phyloP scores from a whole-genome alignment of 257 asterid genomes.

The Scutellaria minor region DNA sequence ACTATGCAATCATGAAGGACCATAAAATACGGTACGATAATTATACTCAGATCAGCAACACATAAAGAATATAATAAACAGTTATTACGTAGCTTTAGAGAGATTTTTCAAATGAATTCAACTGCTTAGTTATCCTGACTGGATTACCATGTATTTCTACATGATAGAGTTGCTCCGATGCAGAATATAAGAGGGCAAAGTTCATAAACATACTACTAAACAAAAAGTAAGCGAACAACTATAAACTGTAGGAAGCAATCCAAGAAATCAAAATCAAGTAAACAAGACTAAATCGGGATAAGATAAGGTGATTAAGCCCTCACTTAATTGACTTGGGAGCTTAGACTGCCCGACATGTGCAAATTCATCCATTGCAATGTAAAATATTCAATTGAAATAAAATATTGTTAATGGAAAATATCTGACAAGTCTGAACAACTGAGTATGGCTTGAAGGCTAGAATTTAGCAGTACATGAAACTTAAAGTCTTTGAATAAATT shows the following conservation, averaged over 20 bases:
- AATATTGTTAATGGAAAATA: not conserved
- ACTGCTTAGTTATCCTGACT: slow-evolving; percentile 17
- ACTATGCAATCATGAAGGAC: slow-evolving; percentile 8
- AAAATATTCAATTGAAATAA: slow-evolving; percentile 17
- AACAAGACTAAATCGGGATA: slow-evolving; percentile 22
- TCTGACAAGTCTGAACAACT: slow-evolving; percentile 24
- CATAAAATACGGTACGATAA: slow-evolving; percentile 4
- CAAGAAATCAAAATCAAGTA: slow-evolving; percentile 17
- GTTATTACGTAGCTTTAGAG: not conserved
- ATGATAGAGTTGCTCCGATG: slow-evolving; percentile 16
- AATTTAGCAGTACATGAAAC: slow-evolving; percentile 24
- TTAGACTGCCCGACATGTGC: slow-evolving; percentile 20
- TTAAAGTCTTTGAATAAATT: slow-evolving; percentile 11
- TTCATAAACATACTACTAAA: not conserved
- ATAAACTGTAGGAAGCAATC: not conserved
- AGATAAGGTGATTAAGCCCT: slow-evolving; percentile 15
- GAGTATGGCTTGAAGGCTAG: slow-evolving; percentile 17
- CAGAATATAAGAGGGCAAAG: slow-evolving; percentile 6
- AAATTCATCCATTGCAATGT: slow-evolving; percentile 14
- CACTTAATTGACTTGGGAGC: not conserved
- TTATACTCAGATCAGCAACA: slow-evolving; percentile 23
- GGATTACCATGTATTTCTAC: slow-evolving; percentile 16
- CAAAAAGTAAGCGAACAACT: slow-evolving; percentile 17
- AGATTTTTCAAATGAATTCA: not conserved
- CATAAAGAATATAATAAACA: not conserved